Conservation (phyloP, 2,329 filamentous ascomycete genomes). For the Didymella sp. region DNA sequence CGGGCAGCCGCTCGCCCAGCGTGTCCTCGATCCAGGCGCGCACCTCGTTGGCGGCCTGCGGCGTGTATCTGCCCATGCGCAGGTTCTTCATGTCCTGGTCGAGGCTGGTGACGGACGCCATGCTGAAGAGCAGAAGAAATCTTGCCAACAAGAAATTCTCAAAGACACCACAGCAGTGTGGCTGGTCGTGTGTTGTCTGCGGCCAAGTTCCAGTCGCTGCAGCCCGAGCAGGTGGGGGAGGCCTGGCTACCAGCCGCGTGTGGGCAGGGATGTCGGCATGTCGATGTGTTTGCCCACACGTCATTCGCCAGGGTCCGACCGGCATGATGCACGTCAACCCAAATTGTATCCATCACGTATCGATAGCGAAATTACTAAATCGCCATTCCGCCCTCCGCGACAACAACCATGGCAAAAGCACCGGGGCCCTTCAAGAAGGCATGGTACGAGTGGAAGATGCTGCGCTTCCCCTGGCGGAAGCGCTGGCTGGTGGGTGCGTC, state of each 20-base stretch:
- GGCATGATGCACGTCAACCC: constrained; percentile 9
- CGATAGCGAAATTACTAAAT: not conserved
- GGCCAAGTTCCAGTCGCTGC: not conserved
- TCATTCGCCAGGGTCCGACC: constrained; percentile 11
- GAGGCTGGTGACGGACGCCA: constrained; percentile 92
- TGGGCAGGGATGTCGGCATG: constrained; percentile 16
- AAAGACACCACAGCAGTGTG: too few species aligned
- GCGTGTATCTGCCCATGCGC: constrained; percentile 92
- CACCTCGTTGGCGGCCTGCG: constrained; percentile 84
- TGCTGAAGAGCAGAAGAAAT: too few species aligned
- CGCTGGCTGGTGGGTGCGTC: constrained; percentile 63
- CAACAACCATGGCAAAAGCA: constrained; percentile 43
- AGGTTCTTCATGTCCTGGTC: constrained; percentile 95
- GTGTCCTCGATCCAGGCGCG: constrained; percentile 84
- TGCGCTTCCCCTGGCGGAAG: constrained; percentile 67
- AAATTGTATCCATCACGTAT: not conserved
- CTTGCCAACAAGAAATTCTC: too few species aligned
- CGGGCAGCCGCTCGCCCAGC: constrained; percentile 74
- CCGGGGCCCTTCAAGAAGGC: constrained; percentile 52
- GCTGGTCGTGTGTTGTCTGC: constrained; percentile 16
- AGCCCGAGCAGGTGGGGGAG: constrained; percentile 20
- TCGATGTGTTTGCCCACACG: not conserved
- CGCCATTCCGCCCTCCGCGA: constrained; percentile 6
- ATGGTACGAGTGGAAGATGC: constrained; percentile 69
- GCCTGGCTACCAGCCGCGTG: constrained; percentile 17